Evolutionary conservation across 768 basidiomycete species (phyloP), one percentile per base, ranked within the genome.

Genomic region (Termitomyces sp.): DNA sequence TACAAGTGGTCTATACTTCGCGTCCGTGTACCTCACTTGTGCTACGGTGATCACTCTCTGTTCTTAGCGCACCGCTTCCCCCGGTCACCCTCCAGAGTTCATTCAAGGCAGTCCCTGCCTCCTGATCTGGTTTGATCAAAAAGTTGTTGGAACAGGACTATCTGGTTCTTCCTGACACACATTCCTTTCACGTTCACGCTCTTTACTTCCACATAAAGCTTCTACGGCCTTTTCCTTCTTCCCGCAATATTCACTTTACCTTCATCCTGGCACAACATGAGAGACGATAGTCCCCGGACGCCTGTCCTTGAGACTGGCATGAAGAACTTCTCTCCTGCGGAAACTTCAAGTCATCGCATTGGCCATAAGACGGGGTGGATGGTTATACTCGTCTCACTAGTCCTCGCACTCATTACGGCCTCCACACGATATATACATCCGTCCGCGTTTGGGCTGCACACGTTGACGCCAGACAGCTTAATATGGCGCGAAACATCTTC

Each of bases 351-450:
- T 68, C 76, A 71, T 57, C 72, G 71, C 45, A 75, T 68, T 32
- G 76, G 73, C 42, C 74, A 80, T 23, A 69, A 75, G 51, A 73
- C 75, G 52, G 70, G 72, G 65, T 81, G 78, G 79, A 73, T 80
- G 1, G 76, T 84, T 53, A 53, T 88, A 41, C 59, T 84, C 34
- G 73, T 86, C 2, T 88, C 88, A 2, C 60, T 85, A 10, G 61
- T 74, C 6, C 75, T 90, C 49, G 64, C 86, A 39, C 54, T 84
- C 42, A 74, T 88, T 58, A 81, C 83, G 11, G 64, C 73, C 3
- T 79, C 76, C 12, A 79, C 80, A 16, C 80, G 73, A n/a, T 84
- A 76, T 67, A 42, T 78, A 10, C 83, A 79, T 61, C 79, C 78
- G 32, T 72, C 69, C 42, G 69, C 73, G 30, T 72, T 82, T 59